phyloP scores from a whole-genome alignment of 768 basidiomycete genomes.

The Kwoniella heveanensis region DNA sequence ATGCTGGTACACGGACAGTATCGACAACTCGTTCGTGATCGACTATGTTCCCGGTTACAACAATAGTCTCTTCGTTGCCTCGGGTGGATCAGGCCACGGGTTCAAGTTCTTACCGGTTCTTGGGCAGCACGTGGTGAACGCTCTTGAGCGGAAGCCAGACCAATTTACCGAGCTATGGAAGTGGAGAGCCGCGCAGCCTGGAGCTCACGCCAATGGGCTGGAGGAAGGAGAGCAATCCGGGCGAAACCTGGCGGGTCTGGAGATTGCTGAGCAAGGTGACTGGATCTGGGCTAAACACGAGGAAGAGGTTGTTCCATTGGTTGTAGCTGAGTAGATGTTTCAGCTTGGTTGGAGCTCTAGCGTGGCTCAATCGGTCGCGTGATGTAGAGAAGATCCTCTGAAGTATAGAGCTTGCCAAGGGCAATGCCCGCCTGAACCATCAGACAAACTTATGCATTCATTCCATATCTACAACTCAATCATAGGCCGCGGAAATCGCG shows the following conservation, averaged over 20 bases:
- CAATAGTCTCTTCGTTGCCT: conserved; percentile 31
- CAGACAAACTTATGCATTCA: no score
- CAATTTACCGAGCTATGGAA: conserved; percentile 35
- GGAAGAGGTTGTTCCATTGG: no score
- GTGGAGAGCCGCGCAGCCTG: conserved; percentile 18
- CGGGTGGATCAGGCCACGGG: conserved; percentile 35
- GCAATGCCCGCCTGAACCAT: no score
- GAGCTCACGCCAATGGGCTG: conserved; percentile 25
- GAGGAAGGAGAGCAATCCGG: conserved; percentile 34
- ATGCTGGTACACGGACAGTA: conserved; percentile 44
- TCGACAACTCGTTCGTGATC: conserved; percentile 37
- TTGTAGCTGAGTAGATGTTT: no score
- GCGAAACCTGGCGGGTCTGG: conserved; percentile 25
- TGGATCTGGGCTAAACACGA: conserved; percentile 24
- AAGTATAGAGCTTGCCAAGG: no score
- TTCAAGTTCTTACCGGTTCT: conserved; percentile 40
- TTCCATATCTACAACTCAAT: no score
- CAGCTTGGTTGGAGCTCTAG: no score
- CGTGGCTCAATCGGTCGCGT: no score
- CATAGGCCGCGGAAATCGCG: conserved; percentile 8
- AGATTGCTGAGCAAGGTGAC: conserved; percentile 28
- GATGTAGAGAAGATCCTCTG: no score
- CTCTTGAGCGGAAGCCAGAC: conserved; percentile 26
- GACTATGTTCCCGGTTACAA: conserved; percentile 38
- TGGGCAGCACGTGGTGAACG: conserved; percentile 36